Evolutionary conservation across 2,329 filamentous ascomycete species (phyloP).

Genomic region (Claviceps monticola): DNA sequence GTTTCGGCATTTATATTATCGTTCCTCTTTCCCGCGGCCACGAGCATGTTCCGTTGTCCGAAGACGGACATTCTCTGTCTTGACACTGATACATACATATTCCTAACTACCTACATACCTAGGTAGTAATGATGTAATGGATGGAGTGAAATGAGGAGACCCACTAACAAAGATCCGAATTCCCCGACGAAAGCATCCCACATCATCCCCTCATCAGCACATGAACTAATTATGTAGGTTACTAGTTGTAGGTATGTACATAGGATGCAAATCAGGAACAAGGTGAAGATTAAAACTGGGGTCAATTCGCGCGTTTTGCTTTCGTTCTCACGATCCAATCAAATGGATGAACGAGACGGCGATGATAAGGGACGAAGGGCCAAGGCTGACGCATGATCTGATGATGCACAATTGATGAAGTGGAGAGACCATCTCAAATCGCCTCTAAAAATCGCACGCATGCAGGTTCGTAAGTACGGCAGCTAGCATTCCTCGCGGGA

Average conservation of each 20-base stretch:
- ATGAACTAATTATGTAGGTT: too few relatives aligned
- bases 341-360: not conserved
- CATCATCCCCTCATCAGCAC: not conserved
- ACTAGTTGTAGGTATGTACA: too few relatives aligned
- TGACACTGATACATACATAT: not conserved
- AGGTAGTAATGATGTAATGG: conserved; percentile 7
- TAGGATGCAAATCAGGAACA: not conserved
- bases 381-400: not conserved
- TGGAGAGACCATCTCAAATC: not conserved
- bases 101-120: too few relatives aligned
- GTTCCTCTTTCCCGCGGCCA: not conserved
- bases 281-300: not conserved
- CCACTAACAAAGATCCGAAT: not conserved
- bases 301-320: not conserved
- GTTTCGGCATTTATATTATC: not conserved
- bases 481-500: not conserved
- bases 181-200: not conserved
- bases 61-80: not conserved
- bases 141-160: not conserved
- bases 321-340: not conserved
- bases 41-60: not conserved
- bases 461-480: not conserved
- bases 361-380: not conserved
- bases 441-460: not conserved
- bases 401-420: not conserved